Evolutionary conservation across 495 filamentous ascomycete genomes (phyloP).

Genomic region (Penicillium nucicola): DNA sequence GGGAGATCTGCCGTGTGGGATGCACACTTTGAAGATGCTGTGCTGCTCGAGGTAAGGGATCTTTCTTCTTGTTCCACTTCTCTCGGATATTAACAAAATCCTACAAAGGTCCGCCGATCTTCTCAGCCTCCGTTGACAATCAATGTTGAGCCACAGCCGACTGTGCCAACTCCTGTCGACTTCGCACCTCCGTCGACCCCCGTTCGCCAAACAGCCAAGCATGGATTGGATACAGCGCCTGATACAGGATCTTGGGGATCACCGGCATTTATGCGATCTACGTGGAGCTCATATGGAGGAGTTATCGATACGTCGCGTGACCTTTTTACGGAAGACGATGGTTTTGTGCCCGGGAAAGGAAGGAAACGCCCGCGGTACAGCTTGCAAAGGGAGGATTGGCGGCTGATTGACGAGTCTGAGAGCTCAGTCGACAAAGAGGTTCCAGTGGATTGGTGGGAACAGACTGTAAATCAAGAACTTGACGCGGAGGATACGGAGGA

Average conservation of each 20-base stretch:
- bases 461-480: conserved; percentile 28
- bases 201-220: conserved; percentile 3
- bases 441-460: conserved; percentile 29
- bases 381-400: conserved; percentile 64
- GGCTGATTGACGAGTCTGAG: conserved; percentile 61
- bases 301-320: conserved; percentile 58
- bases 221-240: not conserved
- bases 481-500: conserved; percentile 15
- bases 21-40: conserved; percentile 54
- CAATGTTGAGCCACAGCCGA: conserved; percentile 43
- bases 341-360: conserved; percentile 56
- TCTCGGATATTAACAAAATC: not conserved
- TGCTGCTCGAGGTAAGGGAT: conserved; percentile 58
- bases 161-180: conserved; percentile 17
- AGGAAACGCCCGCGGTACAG: conserved; percentile 74
- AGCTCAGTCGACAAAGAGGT: conserved; percentile 56
- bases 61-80: not conserved
- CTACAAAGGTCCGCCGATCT: conserved; percentile 32
- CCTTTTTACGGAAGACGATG: conserved; percentile 70
- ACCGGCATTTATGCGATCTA: conserved; percentile 71
- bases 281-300: conserved; percentile 57
- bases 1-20: conserved; percentile 75
- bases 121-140: conserved; percentile 34
- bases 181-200: conserved; percentile 29
- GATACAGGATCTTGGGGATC: conserved; percentile 53